Conservation (phyloP, 2,329 filamentous ascomycete species). For the Ramichloridium luteum region DNA sequence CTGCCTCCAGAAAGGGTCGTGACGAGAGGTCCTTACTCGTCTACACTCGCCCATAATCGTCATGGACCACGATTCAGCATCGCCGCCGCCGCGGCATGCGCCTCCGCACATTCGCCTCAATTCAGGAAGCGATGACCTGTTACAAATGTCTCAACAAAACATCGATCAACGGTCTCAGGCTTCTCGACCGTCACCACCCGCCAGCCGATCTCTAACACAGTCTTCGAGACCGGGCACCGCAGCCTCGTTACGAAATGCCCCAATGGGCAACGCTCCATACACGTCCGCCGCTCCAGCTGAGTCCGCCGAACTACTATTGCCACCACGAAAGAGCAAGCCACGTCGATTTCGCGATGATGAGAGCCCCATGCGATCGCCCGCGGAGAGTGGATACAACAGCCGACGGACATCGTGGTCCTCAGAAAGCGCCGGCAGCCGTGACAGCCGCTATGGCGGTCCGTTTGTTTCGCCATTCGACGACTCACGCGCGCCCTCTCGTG, state of each 20-base stretch:
- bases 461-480: constrained; percentile 48
- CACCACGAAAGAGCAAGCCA: constrained; percentile 36
- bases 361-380: constrained; percentile 37
- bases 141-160: constrained; percentile 24
- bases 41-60: constrained; percentile 2
- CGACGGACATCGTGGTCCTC: constrained; percentile 55
- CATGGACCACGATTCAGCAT: constrained; percentile 12
- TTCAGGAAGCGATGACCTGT: constrained; percentile 44
- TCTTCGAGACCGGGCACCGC: constrained; percentile 26
- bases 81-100: constrained; percentile 18
- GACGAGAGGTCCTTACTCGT: too few relatives aligned
- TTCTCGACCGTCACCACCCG: constrained; percentile 28
- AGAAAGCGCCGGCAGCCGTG: constrained; percentile 40
- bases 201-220: constrained; percentile 34
- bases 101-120: constrained; percentile 53
- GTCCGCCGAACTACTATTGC: constrained; percentile 40
- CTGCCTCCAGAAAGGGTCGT: too few relatives aligned
- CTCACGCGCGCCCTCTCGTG: constrained; percentile 45
- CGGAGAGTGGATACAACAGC: constrained; percentile 42
- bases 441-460: constrained; percentile 37
- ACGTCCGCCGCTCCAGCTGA: constrained; percentile 23
- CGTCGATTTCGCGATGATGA: constrained; percentile 42
- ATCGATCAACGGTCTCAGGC: constrained; percentile 20
- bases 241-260: constrained; percentile 18
- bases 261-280: constrained; percentile 15